Percentiles rank a stretch among this genome's conserved stretches.
phyloP scores from a whole-genome alignment of 169 alveolate genomes.

The Eimeria sp. region DNA sequence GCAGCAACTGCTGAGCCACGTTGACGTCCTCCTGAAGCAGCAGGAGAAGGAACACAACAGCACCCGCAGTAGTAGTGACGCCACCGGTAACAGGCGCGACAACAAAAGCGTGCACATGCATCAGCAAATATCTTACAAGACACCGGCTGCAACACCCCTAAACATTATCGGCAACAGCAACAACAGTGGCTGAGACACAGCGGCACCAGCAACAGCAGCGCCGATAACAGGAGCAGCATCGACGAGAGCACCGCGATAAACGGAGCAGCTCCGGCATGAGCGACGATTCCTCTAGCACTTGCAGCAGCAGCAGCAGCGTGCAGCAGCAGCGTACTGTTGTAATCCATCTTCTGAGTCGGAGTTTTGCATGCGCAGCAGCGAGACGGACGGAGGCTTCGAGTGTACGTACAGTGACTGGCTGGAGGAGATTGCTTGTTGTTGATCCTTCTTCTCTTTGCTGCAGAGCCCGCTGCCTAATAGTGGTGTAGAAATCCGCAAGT shows the following conservation, averaged over 20 bases:
- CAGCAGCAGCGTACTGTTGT: conserved; percentile 75
- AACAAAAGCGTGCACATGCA: background rate
- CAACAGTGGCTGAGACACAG: no score
- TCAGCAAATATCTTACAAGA: conserved; percentile 60
- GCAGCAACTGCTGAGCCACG: conserved; percentile 45
- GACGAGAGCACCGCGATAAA: no score
- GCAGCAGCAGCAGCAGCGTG: conserved; percentile 69
- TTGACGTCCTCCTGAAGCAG: conserved; percentile 63
- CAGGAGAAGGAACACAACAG: background rate
- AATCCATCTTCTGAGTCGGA: conserved; percentile 90
- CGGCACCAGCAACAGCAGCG: no score
- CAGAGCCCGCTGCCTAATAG: conserved; percentile 62
- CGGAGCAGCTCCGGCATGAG: no score
- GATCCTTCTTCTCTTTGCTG: conserved; percentile 91
- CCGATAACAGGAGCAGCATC: no score
- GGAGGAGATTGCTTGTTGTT: conserved; percentile 61
- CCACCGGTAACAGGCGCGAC: background rate
- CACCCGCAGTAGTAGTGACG: background rate
- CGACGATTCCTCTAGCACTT: background rate
- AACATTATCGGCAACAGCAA: conserved; percentile 23
- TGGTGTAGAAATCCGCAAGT: conserved; percentile 55
- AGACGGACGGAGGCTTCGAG: conserved; percentile 95
- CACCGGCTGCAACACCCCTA: background rate
- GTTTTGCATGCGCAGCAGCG: conserved; percentile 94
- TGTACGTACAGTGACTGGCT: conserved; percentile 87